phyloP scores from a whole-genome alignment of 2,329 filamentous ascomycete species.

The Venturia carpophila region DNA sequence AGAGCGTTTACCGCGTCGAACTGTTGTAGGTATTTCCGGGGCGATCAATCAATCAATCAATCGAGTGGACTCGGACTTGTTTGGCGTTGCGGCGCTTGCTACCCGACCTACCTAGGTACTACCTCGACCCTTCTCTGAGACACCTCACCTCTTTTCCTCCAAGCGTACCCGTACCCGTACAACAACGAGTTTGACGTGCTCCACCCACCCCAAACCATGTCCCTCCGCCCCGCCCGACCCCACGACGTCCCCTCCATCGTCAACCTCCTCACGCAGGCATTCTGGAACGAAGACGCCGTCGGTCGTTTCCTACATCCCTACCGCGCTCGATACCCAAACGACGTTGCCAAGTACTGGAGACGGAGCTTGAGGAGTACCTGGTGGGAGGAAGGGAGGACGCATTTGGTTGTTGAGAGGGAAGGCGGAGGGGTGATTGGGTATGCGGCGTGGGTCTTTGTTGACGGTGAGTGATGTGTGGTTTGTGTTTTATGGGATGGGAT shows the following conservation, averaged over 20 bases:
- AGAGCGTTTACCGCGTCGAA: too few relatives aligned
- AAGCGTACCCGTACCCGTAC: too few relatives aligned
- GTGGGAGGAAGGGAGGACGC: conserved; percentile 19
- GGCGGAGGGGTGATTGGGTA: background rate
- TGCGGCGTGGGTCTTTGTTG: background rate
- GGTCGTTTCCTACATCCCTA: conserved; percentile 27
- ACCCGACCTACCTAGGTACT: too few relatives aligned
- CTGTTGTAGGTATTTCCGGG: too few relatives aligned
- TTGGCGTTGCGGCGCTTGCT: too few relatives aligned
- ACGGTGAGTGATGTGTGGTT: background rate
- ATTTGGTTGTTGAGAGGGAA: conserved; percentile 19
- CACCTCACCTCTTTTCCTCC: too few relatives aligned
- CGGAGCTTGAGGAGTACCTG: conserved; percentile 22
- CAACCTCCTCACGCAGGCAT: conserved; percentile 23
- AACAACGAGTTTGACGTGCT: too few relatives aligned
- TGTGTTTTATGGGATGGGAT: background rate
- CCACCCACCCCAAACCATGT: conserved; percentile 19
- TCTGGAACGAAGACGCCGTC: conserved; percentile 28
- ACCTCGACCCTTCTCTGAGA: too few relatives aligned
- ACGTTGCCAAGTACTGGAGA: conserved; percentile 26
- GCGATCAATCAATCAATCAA: too few relatives aligned
- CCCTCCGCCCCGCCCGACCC: conserved; percentile 22
- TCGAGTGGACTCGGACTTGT: too few relatives aligned
- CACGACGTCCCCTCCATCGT: conserved; percentile 24
- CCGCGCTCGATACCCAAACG: conserved; percentile 24